These are phyloP conservation scores for slime mould (Dictyostelium discoideum) DNA, from an alignment of 78 protist species.

Conservation along the genomic window DNA sequence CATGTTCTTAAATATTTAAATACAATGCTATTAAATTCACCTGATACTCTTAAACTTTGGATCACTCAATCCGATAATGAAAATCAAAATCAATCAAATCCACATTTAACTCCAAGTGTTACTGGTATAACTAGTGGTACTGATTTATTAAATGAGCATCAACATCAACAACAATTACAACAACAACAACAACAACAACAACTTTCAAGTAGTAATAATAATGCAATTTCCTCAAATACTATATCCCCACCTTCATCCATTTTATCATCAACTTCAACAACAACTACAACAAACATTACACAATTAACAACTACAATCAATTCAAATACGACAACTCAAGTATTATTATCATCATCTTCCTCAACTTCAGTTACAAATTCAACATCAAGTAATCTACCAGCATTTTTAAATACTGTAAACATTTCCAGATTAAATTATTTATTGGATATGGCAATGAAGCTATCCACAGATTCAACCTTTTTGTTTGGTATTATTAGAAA, in stretches of 20 bases:
- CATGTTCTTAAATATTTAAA: constrained; percentile 67
- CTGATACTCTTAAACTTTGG: constrained; percentile 73
- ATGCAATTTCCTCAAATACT: not conserved
- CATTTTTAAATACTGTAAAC: not conserved
- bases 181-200: not conserved
- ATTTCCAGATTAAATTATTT: constrained; percentile 54
- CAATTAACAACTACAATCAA: not conserved
- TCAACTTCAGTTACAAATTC: not conserved
- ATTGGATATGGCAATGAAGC: constrained; percentile 24
- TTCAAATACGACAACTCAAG: not conserved
- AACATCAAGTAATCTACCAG: not conserved
- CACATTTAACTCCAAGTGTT: not conserved
- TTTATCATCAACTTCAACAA: not conserved
- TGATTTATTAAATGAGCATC: not conserved
- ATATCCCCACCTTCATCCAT: not conserved
- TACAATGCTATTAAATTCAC: constrained; percentile 27
- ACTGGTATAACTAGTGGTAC: not conserved
- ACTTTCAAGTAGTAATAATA: not conserved
- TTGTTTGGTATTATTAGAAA: constrained; percentile 35
- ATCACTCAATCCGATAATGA: not conserved
- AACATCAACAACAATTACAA: not conserved
- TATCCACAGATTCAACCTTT: constrained; percentile 7
- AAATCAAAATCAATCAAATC: not conserved
- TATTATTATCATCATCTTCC: not conserved
- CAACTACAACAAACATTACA: not conserved